Conservation (phyloP, 2,329 filamentous ascomycete genomes). For the Xylaria sp. region DNA sequence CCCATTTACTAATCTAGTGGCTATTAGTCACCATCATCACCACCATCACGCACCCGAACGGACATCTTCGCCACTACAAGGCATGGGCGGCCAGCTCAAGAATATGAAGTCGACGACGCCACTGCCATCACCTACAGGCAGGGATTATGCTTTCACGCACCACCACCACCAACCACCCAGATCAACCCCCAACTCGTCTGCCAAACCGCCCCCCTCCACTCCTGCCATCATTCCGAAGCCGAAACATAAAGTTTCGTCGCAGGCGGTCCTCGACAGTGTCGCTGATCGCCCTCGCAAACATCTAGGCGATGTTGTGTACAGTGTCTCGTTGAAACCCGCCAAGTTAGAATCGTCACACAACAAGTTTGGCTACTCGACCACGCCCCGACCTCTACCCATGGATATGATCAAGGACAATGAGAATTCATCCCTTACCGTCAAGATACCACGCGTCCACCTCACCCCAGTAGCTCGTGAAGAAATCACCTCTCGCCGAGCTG, state of each 20-base stretch:
- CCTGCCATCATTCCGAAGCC: conserved; percentile 64
- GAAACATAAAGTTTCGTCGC: conserved; percentile 73
- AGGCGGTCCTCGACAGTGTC: conserved; percentile 77
- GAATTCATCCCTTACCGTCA: conserved; percentile 90
- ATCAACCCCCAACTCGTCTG: conserved; percentile 50
- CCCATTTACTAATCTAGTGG: conserved; percentile 43
- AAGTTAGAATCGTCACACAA: conserved; percentile 57
- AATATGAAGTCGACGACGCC: conserved; percentile 59
- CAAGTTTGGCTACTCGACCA: conserved; percentile 60
- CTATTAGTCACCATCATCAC: conserved; percentile 49
- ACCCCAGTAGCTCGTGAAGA: conserved; percentile 77
- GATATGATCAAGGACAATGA: conserved; percentile 78
- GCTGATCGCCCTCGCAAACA: conserved; percentile 78
- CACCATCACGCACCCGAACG: conserved; percentile 67
- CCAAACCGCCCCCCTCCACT: conserved; percentile 49
- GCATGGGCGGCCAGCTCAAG: conserved; percentile 59
- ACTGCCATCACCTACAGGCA: conserved; percentile 58
- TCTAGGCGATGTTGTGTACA: conserved; percentile 85
- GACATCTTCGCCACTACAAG: conserved; percentile 55
- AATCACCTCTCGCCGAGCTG: conserved; percentile 79
- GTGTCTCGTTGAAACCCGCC: conserved; percentile 69
- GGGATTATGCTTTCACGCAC: conserved; percentile 55
- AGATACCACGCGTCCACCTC: conserved; percentile 83
- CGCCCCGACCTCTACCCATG: conserved; percentile 78
- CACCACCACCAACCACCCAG: conserved; percentile 61